Evolutionary conservation across 495 filamentous ascomycete genomes (phyloP).

Genomic region (Mycothermus thermophilus): DNA sequence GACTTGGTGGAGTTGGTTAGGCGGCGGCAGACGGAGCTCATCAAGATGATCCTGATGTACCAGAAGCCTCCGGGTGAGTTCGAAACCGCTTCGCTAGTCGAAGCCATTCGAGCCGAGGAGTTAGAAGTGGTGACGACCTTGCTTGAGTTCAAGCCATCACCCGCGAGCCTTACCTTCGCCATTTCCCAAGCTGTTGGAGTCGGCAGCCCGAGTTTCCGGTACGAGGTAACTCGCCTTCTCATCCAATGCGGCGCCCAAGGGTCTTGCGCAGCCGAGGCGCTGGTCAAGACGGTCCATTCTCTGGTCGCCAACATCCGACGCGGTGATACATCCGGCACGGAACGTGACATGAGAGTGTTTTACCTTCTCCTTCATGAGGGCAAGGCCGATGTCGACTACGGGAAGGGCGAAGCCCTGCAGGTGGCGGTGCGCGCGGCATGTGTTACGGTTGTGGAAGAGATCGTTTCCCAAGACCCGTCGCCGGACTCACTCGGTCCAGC

Average conservation of each 20-base stretch:
- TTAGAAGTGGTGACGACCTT: slow-evolving; percentile 13
- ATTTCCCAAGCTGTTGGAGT: slow-evolving; percentile 15
- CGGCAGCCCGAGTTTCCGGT: slow-evolving; percentile 5
- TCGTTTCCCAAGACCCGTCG: slow-evolving; percentile 19
- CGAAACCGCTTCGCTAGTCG: slow-evolving; percentile 14
- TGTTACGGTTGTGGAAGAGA: slow-evolving; percentile 20
- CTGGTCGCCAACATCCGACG: slow-evolving; percentile 2
- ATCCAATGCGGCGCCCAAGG: slow-evolving; percentile 14
- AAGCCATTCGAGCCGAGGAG: slow-evolving; percentile 13
- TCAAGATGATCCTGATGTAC: slow-evolving; percentile 12
- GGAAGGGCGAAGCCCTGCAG: slow-evolving; percentile 23
- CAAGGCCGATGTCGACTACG: slow-evolving; percentile 28
- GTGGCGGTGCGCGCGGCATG: slow-evolving; percentile 20
- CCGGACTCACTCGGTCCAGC: slow-evolving; percentile 15
- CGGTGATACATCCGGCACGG: slow-evolving; percentile 1
- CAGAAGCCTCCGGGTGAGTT: slow-evolving; percentile 7
- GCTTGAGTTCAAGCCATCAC: slow-evolving; percentile 11
- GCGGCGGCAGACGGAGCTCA: slow-evolving; percentile 4
- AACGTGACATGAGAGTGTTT: slow-evolving; percentile 20
- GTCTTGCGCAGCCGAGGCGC: slow-evolving; percentile 12
- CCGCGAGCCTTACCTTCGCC: slow-evolving; percentile 10
- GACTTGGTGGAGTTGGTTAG: slow-evolving; percentile 13
- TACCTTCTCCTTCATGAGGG: slow-evolving; percentile 25
- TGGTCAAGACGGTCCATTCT: slow-evolving; percentile 11
- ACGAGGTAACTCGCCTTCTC: slow-evolving; percentile 9